phyloP scores from a whole-genome alignment of 192 early-diverging fungal species.

The Backusella morwellensis region DNA sequence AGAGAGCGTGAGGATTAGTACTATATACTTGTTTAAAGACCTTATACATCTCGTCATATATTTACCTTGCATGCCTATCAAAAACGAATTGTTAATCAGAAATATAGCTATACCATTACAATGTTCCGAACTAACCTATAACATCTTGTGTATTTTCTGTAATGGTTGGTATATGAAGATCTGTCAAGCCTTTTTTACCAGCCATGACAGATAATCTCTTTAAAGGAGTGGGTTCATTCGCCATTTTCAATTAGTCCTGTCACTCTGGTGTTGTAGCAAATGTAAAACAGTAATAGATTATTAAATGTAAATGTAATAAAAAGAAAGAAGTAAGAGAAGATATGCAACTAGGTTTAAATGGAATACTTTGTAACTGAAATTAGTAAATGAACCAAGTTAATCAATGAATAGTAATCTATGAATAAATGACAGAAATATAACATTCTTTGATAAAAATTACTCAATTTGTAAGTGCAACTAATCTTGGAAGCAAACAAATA shows the following conservation, averaged over 20 bases:
- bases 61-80: slow-evolving; percentile 25
- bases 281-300: neutral
- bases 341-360: slow-evolving; percentile 3
- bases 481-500: neutral
- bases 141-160: slow-evolving; percentile 44
- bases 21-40: neutral
- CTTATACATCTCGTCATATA: neutral
- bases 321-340: slow-evolving; percentile 3
- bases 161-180: slow-evolving; percentile 45
- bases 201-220: slow-evolving; percentile 37
- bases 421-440: neutral
- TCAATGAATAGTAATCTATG: neutral
- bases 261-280: neutral
- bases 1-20: neutral
- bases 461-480: neutral
- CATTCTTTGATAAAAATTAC: neutral
- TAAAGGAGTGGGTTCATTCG: slow-evolving; percentile 27
- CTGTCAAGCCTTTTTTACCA: slow-evolving; percentile 34
- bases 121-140: slow-evolving; percentile 27
- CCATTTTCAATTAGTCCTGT: slow-evolving; percentile 14
- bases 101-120: slow-evolving; percentile 1
- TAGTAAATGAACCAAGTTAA: neutral
- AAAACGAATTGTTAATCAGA: neutral
- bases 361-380: slow-evolving; percentile 8
- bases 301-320: neutral